Evolutionary conservation across 371 early-diverging fungal species (phyloP).

Genomic region (Rhizomucor miehei): DNA sequence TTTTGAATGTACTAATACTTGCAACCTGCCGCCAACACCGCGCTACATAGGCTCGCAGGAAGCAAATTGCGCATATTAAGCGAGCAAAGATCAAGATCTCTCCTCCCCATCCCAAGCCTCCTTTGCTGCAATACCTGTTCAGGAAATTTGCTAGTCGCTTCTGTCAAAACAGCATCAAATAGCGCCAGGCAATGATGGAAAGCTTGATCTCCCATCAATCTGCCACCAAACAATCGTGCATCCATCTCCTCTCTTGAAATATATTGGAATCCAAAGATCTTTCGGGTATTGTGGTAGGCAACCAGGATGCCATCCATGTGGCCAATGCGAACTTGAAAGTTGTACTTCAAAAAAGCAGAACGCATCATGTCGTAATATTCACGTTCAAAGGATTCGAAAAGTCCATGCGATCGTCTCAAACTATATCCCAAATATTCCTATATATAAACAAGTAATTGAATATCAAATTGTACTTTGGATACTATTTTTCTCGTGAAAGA

Average conservation of each 20-base stretch:
- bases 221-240: conserved; percentile 73
- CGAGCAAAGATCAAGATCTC: no score
- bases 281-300: conserved; percentile 88
- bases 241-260: conserved; percentile 88
- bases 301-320: conserved; percentile 97
- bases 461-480: not conserved
- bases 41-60: no score
- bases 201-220: conserved; percentile 67
- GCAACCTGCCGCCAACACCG: no score
- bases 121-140: conserved; percentile 46
- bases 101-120: no score
- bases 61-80: no score
- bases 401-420: conserved; percentile 57
- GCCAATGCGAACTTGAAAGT: conserved; percentile 92
- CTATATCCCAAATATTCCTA: conserved; percentile 60
- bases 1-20: no score
- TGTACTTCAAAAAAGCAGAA: conserved; percentile 85
- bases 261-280: conserved; percentile 95
- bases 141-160: conserved; percentile 60
- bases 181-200: conserved; percentile 65
- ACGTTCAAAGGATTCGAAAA: conserved; percentile 81
- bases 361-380: conserved; percentile 95
- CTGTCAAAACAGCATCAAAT: conserved; percentile 63
- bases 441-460: not conserved
- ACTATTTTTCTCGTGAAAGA: not conserved